Conservation (phyloP, 2,329 filamentous ascomycete species). For the Alternaria conjuncta region DNA sequence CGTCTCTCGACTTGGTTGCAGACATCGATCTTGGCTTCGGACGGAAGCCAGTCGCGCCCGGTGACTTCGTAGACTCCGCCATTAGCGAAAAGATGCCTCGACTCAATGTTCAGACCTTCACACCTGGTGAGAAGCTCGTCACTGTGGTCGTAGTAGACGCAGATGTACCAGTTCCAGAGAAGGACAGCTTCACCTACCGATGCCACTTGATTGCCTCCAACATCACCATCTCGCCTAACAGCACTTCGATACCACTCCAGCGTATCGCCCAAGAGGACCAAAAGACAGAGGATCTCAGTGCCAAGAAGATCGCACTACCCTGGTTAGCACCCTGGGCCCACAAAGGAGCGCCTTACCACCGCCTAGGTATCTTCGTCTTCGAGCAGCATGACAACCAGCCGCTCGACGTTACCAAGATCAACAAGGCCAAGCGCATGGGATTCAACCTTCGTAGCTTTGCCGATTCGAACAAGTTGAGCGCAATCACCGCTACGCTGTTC, state of each 20-base stretch:
- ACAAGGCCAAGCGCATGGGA: slow-evolving; percentile 73
- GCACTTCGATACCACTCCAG: slow-evolving; percentile 41
- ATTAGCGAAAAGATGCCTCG: slow-evolving; percentile 76
- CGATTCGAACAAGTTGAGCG: slow-evolving; percentile 69
- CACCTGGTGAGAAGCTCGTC: slow-evolving; percentile 79
- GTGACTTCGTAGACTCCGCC: slow-evolving; percentile 76
- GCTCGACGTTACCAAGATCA: slow-evolving; percentile 63
- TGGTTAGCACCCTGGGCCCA: slow-evolving; percentile 89
- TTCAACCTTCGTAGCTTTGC: slow-evolving; percentile 80
- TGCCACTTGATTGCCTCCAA: slow-evolving; percentile 88
- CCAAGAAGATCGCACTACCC: slow-evolving; percentile 70
- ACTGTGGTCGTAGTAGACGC: slow-evolving; percentile 86
- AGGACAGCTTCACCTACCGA: slow-evolving; percentile 77
- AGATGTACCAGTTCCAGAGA: slow-evolving; percentile 82
- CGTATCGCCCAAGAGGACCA: slow-evolving; percentile 40
- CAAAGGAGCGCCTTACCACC: slow-evolving; percentile 90
- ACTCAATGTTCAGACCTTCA: slow-evolving; percentile 84
- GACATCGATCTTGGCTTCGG: slow-evolving; percentile 85
- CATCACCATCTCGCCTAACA: slow-evolving; percentile 67
- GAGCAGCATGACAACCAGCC: slow-evolving; percentile 70
- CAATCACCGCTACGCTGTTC: slow-evolving; percentile 88
- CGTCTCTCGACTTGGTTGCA: slow-evolving; percentile 76
- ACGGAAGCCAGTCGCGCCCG: slow-evolving; percentile 72
- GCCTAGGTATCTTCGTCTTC: slow-evolving; percentile 81
- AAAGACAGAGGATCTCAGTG: slow-evolving; percentile 55